These are phyloP conservation scores for Talaromyces nanjingensis DNA, from an alignment of 495 filamentous ascomycete species.

Conservation along the genomic window DNA sequence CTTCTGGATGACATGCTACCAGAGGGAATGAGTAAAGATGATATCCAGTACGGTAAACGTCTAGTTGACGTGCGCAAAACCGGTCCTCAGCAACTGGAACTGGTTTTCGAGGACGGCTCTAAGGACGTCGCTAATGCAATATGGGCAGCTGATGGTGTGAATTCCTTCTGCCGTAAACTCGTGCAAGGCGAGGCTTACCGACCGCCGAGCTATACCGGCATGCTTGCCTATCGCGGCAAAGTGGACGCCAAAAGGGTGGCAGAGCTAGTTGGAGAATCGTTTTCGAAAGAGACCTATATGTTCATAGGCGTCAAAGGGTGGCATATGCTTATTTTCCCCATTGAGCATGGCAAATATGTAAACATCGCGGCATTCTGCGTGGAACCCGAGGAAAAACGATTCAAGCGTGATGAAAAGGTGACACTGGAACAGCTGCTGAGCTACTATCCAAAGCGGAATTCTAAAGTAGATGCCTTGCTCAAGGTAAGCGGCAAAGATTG, in stretches of 20 bases:
- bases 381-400: conserved; percentile 4
- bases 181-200: conserved; percentile 4
- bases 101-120: conserved; percentile 5
- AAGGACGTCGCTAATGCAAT: conserved; percentile 2
- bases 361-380: conserved; percentile 5
- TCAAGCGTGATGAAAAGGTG: conserved; percentile 6
- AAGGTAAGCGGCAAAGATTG: neutral
- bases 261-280: neutral
- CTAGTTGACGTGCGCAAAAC: neutral
- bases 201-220: neutral
- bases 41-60: conserved; percentile 8
- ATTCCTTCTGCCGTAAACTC: neutral
- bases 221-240: conserved; percentile 5
- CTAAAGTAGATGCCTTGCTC: neutral
- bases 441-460: neutral
- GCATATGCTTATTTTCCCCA: conserved; percentile 7
- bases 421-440: conserved; percentile 6
- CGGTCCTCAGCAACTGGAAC: conserved; percentile 5
- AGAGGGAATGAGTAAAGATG: neutral
- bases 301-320: conserved; percentile 8
- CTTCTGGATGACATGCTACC: conserved; percentile 1
- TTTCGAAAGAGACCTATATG: neutral
- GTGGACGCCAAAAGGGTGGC: conserved; percentile 1
- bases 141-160: conserved; percentile 6
- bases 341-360: conserved; percentile 1